Base-by-base conservation (phyloP, 768 basidiomycete species). In the Mycena sanguinolenta region DNA sequence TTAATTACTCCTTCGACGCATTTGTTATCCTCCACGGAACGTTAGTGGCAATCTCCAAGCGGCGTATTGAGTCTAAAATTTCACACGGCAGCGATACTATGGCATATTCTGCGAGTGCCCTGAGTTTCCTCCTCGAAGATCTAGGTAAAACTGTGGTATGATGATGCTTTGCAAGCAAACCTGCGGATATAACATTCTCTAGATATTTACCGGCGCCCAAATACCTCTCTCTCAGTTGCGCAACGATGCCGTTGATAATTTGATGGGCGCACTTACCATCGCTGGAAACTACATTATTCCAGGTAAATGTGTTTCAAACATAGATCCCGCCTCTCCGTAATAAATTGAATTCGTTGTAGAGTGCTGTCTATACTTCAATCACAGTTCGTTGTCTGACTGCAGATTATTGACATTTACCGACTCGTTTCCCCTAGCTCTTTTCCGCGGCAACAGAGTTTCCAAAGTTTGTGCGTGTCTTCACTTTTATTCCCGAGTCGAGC, bases 231-330 rank as follows among this genome's bases (percentile, higher is more conserved):
- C 94, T 2, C 93, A 96, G 76, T 83, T 97, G 54, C 88, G 95
- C n/a, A 98, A 97, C 74, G 96, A 98, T 78, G 95, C 96, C 10
- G 91, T 96, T 7, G 97, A 97, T 74, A 98, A 98, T 78, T 82
- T 98, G 13, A 90, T 98, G 78, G 96, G 95, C 10, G 93, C 95
- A 4, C 82, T 98, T 38, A 90, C 92, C 19, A 92, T 97, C 60
- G 96, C 96, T 19, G 96, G 97, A 1, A 92, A 95, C 75, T 97
- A 91, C 76, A 93, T 93, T 70, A 96, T 98, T 62, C 96, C 97
- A 77, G 96, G 95, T 93, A 81, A 39, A 71, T 50, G 21, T n/a
- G 17, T 27, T 21, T 28, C 60, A 17, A 21, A 46, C 10, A 23
- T 39, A 10, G 10, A 34, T 5, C 32, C 13, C 4, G 19, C 27